Evolutionary conservation across 495 filamentous ascomycete genomes (phyloP).

Genomic region (Recurvomyces mirabilis): DNA sequence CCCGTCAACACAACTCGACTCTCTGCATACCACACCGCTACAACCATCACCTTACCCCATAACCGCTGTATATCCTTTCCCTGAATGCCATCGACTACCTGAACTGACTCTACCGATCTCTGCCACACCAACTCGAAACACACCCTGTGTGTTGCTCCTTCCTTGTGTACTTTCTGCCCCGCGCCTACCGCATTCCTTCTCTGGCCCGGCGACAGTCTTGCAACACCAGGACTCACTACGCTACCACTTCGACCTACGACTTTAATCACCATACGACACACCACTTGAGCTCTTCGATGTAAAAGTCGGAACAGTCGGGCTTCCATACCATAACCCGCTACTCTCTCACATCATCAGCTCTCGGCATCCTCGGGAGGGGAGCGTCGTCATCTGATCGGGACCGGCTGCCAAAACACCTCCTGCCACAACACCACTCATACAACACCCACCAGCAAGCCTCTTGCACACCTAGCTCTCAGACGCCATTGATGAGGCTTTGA

Average conservation of each 20-base stretch:
- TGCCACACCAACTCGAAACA: neutral
- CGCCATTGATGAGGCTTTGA: constrained; percentile 3
- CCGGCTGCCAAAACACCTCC: no score
- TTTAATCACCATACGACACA: constrained; percentile 1
- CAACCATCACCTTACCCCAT: neutral
- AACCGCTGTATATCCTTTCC: neutral
- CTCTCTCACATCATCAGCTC: neutral
- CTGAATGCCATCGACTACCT: constrained; percentile 2
- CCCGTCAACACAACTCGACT: no score
- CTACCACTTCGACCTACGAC: constrained; percentile 1
- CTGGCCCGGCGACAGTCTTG: constrained; percentile 2
- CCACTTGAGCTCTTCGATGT: no score
- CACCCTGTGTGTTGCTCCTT: neutral
- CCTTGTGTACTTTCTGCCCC: neutral
- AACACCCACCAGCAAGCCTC: neutral
- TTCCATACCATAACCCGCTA: no score
- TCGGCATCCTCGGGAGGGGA: constrained; percentile 6
- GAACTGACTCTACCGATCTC: neutral
- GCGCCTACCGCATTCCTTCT: constrained; percentile 4
- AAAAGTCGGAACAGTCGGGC: no score
- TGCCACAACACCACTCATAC: neutral
- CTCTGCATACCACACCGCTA: constrained; percentile 2
- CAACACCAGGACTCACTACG: constrained; percentile 1
- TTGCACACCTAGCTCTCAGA: neutral
- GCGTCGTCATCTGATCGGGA: no score